These are phyloP conservation scores for Fusarium caatingaense DNA, from an alignment of 2,329 filamentous ascomycete species.

Conservation along the genomic window DNA sequence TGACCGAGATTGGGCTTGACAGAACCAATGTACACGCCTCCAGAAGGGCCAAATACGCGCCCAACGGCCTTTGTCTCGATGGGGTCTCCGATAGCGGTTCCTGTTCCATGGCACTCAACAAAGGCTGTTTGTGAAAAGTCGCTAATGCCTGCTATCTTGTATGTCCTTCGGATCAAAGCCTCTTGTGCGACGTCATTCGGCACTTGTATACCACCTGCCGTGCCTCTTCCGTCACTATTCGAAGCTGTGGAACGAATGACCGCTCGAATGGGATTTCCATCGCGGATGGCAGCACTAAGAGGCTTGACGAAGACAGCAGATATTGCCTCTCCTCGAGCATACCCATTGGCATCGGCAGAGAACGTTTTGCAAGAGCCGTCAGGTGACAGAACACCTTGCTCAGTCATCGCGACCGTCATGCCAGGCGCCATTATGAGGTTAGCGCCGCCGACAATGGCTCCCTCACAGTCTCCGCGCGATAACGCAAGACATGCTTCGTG, in stretches of 20 bases:
- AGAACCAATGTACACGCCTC: neutral
- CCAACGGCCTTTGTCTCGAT: conserved; percentile 7
- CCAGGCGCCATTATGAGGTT: conserved; percentile 22
- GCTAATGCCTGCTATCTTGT: neutral
- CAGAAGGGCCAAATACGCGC: neutral
- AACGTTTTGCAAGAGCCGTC: conserved; percentile 17
- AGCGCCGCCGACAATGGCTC: conserved; percentile 7
- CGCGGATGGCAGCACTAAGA: neutral
- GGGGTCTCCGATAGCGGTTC: conserved; percentile 1
- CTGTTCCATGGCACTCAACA: conserved; percentile 3
- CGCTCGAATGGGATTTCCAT: conserved; percentile 1
- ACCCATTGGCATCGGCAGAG: conserved; percentile 15
- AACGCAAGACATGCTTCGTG: conserved; percentile 19
- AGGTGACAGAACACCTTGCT: conserved; percentile 4
- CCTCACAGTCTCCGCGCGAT: conserved; percentile 4
- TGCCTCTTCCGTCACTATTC: conserved; percentile 22
- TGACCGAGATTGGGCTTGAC: conserved; percentile 1
- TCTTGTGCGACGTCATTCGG: conserved; percentile 1
- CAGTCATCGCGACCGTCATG: neutral
- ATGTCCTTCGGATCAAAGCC: neutral
- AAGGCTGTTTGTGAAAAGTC: conserved; percentile 6
- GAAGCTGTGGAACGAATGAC: neutral
- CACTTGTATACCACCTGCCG: conserved; percentile 8
- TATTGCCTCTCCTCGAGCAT: conserved; percentile 28
- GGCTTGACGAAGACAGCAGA: conserved; percentile 13